Evolutionary conservation across 306 rosid genomes (phyloP).

Genomic region (Herpetospermum pedunculosum): DNA sequence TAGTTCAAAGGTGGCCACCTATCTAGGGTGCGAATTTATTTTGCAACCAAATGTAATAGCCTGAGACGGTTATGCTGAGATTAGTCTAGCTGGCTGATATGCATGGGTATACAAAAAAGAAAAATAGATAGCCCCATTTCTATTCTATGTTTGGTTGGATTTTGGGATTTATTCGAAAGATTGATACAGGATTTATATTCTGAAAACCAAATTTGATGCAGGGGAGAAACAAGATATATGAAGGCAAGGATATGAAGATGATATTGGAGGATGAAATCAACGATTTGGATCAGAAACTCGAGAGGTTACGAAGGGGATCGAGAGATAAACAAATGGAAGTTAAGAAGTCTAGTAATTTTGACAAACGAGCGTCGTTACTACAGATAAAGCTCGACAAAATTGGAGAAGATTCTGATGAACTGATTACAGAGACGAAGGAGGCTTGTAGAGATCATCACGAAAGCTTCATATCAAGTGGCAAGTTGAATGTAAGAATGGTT

Average conservation of each 20-base stretch:
- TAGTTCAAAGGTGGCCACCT: no score
- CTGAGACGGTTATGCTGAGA: no score
- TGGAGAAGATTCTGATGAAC: slow-evolving; percentile 43
- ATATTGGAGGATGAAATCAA: slow-evolving; percentile 57
- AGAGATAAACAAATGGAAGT: slow-evolving; percentile 20
- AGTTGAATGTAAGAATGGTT: slow-evolving; percentile 43
- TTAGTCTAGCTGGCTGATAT: no score
- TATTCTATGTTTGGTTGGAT: neutral
- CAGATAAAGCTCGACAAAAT: slow-evolving; percentile 43
- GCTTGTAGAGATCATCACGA: slow-evolving; percentile 25
- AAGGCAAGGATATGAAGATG: slow-evolving; percentile 32
- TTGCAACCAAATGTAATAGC: no score
- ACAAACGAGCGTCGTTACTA: slow-evolving; percentile 45
- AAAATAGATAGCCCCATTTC: no score
- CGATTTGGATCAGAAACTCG: slow-evolving; percentile 45
- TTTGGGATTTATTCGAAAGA: neutral
- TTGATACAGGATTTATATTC: neutral
- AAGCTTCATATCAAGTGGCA: slow-evolving; percentile 38
- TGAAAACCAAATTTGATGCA: slow-evolving; percentile 12
- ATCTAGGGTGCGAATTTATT: no score
- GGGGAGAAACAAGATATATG: slow-evolving; percentile 61
- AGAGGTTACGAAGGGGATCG: slow-evolving; percentile 48
- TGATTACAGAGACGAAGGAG: slow-evolving; percentile 33
- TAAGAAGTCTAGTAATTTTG: slow-evolving; percentile 38
- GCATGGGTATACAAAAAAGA: no score